These are phyloP conservation scores for Hyaloperonospora arabidopsidis DNA, from an alignment of 352 stramenopile genomes.

Conservation along the genomic window DNA sequence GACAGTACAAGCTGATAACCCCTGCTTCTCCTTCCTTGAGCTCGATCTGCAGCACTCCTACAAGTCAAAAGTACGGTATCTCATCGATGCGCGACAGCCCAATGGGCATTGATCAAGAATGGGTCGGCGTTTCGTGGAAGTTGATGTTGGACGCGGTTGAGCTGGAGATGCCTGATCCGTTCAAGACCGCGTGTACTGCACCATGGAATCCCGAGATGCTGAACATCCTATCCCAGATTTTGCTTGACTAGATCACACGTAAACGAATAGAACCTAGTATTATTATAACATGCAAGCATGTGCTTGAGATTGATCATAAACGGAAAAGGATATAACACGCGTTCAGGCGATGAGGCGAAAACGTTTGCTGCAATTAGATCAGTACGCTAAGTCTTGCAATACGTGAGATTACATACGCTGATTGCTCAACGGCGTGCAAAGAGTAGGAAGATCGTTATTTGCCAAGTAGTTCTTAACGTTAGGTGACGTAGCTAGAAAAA, in stretches of 20 bases:
- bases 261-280: no score
- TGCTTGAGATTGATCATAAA: no score
- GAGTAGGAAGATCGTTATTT: no score
- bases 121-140: conserved; percentile 19
- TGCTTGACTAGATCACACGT: conserved; percentile 22
- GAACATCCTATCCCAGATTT: conserved; percentile 31
- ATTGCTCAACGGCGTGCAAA: no score
- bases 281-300: no score
- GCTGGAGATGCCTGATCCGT: conserved; percentile 17
- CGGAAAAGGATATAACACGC: no score
- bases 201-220: conserved; percentile 37
- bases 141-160: conserved; percentile 12
- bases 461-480: no score
- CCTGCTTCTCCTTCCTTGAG: conserved; percentile 10
- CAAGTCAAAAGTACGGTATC: conserved; percentile 15
- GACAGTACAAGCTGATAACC: conserved; percentile 10
- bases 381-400: no score
- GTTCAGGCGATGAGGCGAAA: no score
- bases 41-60: conserved; percentile 21
- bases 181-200: conserved; percentile 24
- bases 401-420: no score
- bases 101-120: conserved; percentile 29
- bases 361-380: no score
- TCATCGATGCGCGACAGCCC: conserved; percentile 20
- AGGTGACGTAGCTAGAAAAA: no score